A percentile compares a stretch with the other conserved stretches of the same genome.
phyloP scores from a whole-genome alignment of 805 yeast species.

The Isabelozyma gotoi region DNA sequence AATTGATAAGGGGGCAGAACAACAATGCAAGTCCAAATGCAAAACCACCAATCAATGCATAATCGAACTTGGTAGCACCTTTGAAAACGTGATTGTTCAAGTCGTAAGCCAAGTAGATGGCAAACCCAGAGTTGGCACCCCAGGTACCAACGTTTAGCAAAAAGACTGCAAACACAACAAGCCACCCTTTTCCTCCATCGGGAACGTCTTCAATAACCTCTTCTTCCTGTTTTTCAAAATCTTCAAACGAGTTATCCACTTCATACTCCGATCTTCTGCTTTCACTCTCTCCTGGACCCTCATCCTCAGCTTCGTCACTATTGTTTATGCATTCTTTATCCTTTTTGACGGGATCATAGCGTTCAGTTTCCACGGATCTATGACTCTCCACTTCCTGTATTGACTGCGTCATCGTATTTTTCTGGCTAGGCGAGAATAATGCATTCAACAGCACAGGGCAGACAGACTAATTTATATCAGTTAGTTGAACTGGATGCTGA shows the following conservation, averaged over 20 bases:
- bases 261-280: conserved; percentile 10
- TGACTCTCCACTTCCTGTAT: too few relatives aligned
- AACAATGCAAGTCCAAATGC: conserved; percentile 50
- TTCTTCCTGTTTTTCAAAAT: conserved; percentile 1
- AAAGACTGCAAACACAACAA: conserved; percentile 47
- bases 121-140: conserved; percentile 66
- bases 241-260: not conserved
- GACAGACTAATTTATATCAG: too few relatives aligned
- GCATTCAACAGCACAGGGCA: too few relatives aligned
- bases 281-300: conserved; percentile 2
- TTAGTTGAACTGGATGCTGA: too few relatives aligned
- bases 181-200: conserved; percentile 69
- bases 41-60: conserved; percentile 63
- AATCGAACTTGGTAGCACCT: conserved; percentile 54
- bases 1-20: conserved; percentile 48
- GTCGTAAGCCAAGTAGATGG: conserved; percentile 56
- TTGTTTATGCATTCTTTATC: not conserved
- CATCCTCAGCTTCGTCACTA: conserved; percentile 2
- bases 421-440: too few relatives aligned
- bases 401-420: too few relatives aligned
- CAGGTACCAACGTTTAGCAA: conserved; percentile 55
- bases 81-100: conserved; percentile 44
- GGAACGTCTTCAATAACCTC: not conserved
- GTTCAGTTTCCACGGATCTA: not conserved
- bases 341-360: not conserved